Evolutionary conservation across 2,329 filamentous ascomycete species (phyloP), one percentile per base, ranked within the genome.

Genomic region (Pseudogymnoascus sp.): DNA sequence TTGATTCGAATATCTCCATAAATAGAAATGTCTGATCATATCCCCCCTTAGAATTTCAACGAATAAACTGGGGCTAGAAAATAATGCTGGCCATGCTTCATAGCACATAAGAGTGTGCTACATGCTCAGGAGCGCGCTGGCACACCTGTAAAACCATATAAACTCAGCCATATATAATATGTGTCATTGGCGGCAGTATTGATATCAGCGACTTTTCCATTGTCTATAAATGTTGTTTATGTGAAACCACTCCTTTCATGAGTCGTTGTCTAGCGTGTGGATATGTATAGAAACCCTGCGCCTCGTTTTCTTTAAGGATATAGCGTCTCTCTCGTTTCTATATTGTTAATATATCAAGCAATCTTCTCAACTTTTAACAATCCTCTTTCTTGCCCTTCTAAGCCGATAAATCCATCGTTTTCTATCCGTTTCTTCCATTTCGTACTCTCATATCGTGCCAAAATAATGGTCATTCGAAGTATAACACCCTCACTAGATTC

Each of bases 401-500:
- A 67, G 67, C 80, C 80, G 6, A 87, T 61, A 38, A 82, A 77
- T 0, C 81, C 82, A 1, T 82, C 82, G 0, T 74, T 75, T 72
- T 90, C 86, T 13, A 91, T 77, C 73, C 83, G 85, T 78, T 88
- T 91, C 74, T 86, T 87, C 89, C 89, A 93, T 74, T 88, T 90
- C 21, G 78, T 84, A 67, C 87, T 86, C 77, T 92, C 89, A 66
- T 87, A 88, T 38, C 86, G 81, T 3, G 86, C 89, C 21, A 91
- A 78, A 11, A 93, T 88, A 64, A 93, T 79, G 0, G 90, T 93
- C 85, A 93, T 88, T 62, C 89, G 81, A 67, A 91, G 74, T 14
- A 81, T 76, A 1, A 80, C 74, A 56, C 87, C 78, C 37, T 79
- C 76, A 70, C 82, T 82, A 37, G 84, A 80, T 67, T 79, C 74